Conservation (phyloP, 1,139 yeast species). For the Sugiyamaella japonica region DNA sequence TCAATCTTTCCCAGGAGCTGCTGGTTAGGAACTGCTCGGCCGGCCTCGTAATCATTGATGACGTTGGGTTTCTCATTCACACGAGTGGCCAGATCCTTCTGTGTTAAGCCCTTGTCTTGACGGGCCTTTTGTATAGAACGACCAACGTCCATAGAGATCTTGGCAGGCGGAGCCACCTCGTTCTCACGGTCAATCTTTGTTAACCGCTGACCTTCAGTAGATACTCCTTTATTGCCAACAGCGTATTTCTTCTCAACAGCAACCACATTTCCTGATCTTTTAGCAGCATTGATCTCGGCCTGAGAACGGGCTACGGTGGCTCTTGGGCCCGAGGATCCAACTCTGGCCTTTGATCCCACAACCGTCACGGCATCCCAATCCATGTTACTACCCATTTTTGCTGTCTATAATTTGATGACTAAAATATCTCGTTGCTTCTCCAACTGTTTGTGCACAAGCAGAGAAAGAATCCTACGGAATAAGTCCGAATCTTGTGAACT, state of each 20-base stretch:
- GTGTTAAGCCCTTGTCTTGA: slow-evolving; percentile 85
- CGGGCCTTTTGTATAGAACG: slow-evolving; percentile 84
- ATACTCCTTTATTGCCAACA: slow-evolving; percentile 58
- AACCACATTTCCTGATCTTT: slow-evolving; percentile 85
- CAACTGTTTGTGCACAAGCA: not conserved
- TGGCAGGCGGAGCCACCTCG: slow-evolving; percentile 91
- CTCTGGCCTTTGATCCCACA: slow-evolving; percentile 85
- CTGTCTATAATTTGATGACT: not conserved
- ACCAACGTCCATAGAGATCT: slow-evolving; percentile 80
- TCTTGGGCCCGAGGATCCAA: slow-evolving; percentile 88
- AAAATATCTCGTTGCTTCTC: not conserved
- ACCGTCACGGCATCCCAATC: slow-evolving; percentile 92
- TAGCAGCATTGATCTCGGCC: slow-evolving; percentile 85
- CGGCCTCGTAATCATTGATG: slow-evolving; percentile 95
- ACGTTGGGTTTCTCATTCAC: slow-evolving; percentile 95
- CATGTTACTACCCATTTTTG: slow-evolving; percentile 17
- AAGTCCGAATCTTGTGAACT: slow-evolving; percentile 3
- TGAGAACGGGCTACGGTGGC: slow-evolving; percentile 77
- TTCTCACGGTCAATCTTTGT: slow-evolving; percentile 92
- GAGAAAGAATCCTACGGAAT: slow-evolving; percentile 4
- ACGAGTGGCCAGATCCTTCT: slow-evolving; percentile 93
- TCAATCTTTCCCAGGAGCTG: slow-evolving; percentile 90
- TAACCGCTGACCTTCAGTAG: slow-evolving; percentile 92
- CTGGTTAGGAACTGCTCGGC: slow-evolving; percentile 95
- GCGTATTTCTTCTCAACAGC: slow-evolving; percentile 93